Base-by-base conservation (phyloP, 768 basidiomycete genomes). In the Agrocybe pediades region DNA sequence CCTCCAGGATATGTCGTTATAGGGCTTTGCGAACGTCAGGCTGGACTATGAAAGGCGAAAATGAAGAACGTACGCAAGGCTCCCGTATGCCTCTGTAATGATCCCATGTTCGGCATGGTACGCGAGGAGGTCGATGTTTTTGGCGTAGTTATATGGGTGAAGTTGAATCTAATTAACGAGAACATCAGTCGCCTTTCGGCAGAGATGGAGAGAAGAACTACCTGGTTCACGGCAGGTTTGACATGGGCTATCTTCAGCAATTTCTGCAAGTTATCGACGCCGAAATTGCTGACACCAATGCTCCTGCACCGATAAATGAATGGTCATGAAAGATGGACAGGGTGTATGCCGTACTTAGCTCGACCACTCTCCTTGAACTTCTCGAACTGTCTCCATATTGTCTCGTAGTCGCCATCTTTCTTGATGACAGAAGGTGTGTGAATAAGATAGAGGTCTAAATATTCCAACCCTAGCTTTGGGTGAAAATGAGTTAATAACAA, bases 231-330 rank as follows among this genome's bases (percentile, higher is more conserved):
- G 1, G 82, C 85, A 3, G 88, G 89, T 30, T 76, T 81, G 59
- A 85, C 68, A 29, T 69, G 73, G 0, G 84, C 83, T 0, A 67
- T 63, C 59, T 78, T 79, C 48, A 84, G 49, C 3, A 90, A 56
- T 2, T 66, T 66, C 60, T 86, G 71, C 16, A 91, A 72, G 44
- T 84, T 68, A 1, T 73, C 65, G 26, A 87, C 56, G 3, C 62
- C 64, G 65, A 86, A 89, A 68, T 90, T 90, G 70, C 83, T 85
- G 50, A 91, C 86, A 16, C 88, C 88, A 49, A 88, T 87, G 64
- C 82, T 86, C 78, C 85, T 88, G 52, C 16, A 36, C 16, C 24
- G 17, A 53, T 0, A 11, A 2, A 24, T 16, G 23, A 41, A 27
- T 20, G 25, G 19, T 20, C 43, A 44, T 26, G 29, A 61, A 21